Evolutionary conservation across 352 stramenopile species (phyloP).

Genomic region (Phytophthora hybrid): DNA sequence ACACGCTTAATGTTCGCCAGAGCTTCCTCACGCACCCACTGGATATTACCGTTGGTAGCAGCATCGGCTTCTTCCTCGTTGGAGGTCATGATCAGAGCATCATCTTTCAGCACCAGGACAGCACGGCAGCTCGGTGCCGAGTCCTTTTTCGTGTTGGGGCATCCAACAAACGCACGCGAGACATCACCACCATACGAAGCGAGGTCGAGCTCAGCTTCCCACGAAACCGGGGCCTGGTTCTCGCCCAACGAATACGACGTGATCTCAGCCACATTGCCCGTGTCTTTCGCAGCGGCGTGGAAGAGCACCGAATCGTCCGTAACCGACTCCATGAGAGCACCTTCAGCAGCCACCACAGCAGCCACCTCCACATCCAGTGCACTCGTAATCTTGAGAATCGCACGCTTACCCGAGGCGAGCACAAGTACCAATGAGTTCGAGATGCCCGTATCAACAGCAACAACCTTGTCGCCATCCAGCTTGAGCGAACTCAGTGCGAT

Average conservation of each 20-base stretch:
- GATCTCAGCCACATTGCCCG: slow-evolving; percentile 43
- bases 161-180: slow-evolving; percentile 60
- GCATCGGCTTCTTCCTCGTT: slow-evolving; percentile 57
- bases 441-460: slow-evolving; percentile 49
- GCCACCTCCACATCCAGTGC: slow-evolving; percentile 50
- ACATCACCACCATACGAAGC: slow-evolving; percentile 60
- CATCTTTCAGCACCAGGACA: slow-evolving; percentile 76
- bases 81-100: slow-evolving; percentile 73
- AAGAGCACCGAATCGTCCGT: slow-evolving; percentile 68
- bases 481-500: slow-evolving; percentile 48
- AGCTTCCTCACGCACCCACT: slow-evolving; percentile 83
- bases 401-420: slow-evolving; percentile 67
- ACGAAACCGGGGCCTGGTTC: slow-evolving; percentile 36
- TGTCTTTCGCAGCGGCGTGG: slow-evolving; percentile 44
- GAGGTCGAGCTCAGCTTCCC: slow-evolving; percentile 61
- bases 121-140: slow-evolving; percentile 54
- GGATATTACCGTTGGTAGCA: slow-evolving; percentile 44
- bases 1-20: slow-evolving; percentile 80
- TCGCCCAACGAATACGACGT: slow-evolving; percentile 61
- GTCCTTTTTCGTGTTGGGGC: slow-evolving; percentile 69
- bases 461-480: slow-evolving; percentile 44
- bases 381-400: slow-evolving; percentile 59
- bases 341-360: slow-evolving; percentile 48
- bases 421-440: slow-evolving; percentile 57
- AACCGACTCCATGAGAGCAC: slow-evolving; percentile 60